phyloP scores from a whole-genome alignment of 83 land plant genomes.

The Larix sibirica region DNA sequence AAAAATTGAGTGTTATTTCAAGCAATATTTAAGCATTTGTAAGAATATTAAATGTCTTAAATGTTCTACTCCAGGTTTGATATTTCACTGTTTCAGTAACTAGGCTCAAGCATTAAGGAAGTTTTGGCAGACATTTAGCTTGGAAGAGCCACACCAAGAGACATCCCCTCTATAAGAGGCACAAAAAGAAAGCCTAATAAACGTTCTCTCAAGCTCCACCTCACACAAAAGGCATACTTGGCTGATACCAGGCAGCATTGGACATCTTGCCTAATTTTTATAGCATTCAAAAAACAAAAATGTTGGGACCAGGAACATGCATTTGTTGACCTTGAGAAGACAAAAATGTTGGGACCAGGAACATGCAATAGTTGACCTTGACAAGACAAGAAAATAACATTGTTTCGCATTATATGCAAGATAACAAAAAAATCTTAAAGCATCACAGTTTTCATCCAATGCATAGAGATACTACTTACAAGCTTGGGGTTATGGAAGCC shows the following conservation, averaged over 20 bases:
- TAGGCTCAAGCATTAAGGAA: not conserved
- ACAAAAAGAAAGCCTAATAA: not conserved
- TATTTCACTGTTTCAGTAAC: not conserved
- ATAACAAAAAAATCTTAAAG: not conserved
- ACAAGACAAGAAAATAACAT: not conserved
- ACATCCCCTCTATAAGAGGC: not conserved
- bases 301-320: not conserved
- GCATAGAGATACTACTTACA: conserved; percentile 38
- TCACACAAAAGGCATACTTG: not conserved
- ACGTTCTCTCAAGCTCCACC: not conserved
- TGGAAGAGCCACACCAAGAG: not conserved
- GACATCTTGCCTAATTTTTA: not conserved
- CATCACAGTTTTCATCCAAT: not conserved
- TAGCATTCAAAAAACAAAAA: not conserved
- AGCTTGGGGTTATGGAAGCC: conserved; percentile 95
- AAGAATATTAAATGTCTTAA: no score
- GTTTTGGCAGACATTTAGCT: not conserved
- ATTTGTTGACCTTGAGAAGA: not conserved
- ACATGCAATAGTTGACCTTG: not conserved
- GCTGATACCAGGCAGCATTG: not conserved
- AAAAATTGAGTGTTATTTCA: no score
- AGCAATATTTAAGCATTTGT: no score
- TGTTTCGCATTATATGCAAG: not conserved
- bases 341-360: not conserved
- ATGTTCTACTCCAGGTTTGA: not conserved